Conservation (phyloP, 305 asterid species). For the Fraxinus sp. region DNA sequence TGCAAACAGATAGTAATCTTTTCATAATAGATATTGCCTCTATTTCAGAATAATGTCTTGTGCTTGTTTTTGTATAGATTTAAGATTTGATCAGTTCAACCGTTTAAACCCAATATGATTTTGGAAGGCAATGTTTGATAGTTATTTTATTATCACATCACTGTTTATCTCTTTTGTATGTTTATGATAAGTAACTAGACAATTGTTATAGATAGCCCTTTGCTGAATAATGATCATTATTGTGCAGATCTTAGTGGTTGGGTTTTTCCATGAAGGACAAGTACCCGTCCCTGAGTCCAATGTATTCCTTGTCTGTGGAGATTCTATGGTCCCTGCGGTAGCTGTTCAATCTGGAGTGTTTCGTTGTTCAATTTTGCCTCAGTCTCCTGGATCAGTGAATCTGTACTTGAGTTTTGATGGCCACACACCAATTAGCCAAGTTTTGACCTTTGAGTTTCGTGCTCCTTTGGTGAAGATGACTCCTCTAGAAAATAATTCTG, state of each 20-base stretch:
- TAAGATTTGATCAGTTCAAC: not conserved
- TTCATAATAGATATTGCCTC: not conserved
- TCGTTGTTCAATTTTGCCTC: slow-evolving; percentile 69
- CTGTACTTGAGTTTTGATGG: slow-evolving; percentile 82
- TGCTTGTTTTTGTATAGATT: not conserved
- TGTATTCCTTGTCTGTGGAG: slow-evolving; percentile 71
- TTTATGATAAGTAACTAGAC: not conserved
- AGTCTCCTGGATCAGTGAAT: slow-evolving; percentile 61
- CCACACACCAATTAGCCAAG: slow-evolving; percentile 72
- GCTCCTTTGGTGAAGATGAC: slow-evolving; percentile 45
- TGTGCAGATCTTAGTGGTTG: slow-evolving; percentile 80
- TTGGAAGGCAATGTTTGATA: not conserved
- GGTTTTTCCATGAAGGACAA: slow-evolving; percentile 55
- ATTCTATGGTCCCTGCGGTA: slow-evolving; percentile 54
- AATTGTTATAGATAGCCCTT: slow-evolving; percentile 7
- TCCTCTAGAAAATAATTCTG: slow-evolving; percentile 42
- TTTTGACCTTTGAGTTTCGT: slow-evolving; percentile 67
- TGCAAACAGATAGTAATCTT: not conserved
- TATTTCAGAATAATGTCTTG: not conserved
- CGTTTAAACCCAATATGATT: not conserved
- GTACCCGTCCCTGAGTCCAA: slow-evolving; percentile 40
- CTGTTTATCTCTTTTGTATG: not conserved
- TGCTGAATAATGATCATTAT: slow-evolving; percentile 20
- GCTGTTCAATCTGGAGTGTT: slow-evolving; percentile 76
- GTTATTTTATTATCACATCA: not conserved